A percentile compares a stretch with the other conserved stretches of the same genome.
Evolutionary conservation across 2,329 filamentous ascomycete genomes (phyloP).

Genomic region (Endothia cerciana): DNA sequence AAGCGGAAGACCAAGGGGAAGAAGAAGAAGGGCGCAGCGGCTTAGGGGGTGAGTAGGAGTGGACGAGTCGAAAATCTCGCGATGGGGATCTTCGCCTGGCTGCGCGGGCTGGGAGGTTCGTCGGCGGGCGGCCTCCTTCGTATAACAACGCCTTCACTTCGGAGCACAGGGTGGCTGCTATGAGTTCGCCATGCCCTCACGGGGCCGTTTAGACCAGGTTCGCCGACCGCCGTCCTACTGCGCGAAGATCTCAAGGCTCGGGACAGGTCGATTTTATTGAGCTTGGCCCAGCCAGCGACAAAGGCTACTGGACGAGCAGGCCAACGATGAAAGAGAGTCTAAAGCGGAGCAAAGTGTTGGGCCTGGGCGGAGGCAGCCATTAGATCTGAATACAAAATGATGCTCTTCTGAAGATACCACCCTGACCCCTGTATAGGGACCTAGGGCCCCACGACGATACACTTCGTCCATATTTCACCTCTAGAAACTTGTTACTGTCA

Average conservation of each 20-base stretch:
- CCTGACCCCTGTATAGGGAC: neutral
- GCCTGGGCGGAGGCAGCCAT: neutral
- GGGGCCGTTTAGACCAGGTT: neutral
- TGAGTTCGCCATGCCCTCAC: neutral
- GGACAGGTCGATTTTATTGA: neutral
- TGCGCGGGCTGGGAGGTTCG: neutral
- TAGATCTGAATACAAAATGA: neutral
- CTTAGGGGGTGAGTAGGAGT: neutral
- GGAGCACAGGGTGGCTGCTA: no score
- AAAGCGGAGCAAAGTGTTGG: neutral
- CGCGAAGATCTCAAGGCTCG: neutral
- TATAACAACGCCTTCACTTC: neutral
- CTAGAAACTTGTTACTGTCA: neutral
- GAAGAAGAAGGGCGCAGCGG: conserved; percentile 46
- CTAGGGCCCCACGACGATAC: neutral
- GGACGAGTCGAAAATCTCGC: neutral
- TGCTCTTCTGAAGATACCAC: neutral
- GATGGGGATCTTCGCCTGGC: neutral
- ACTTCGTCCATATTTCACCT: neutral
- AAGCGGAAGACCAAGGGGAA: conserved; percentile 79
- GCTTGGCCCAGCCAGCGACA: neutral
- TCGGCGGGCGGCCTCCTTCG: neutral
- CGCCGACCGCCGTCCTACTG: neutral
- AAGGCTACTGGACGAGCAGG: neutral
- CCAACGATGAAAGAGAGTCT: neutral